These are phyloP conservation scores for Backusella sp. DNA, from an alignment of 192 early-diverging fungal species.

Conservation along the genomic window DNA sequence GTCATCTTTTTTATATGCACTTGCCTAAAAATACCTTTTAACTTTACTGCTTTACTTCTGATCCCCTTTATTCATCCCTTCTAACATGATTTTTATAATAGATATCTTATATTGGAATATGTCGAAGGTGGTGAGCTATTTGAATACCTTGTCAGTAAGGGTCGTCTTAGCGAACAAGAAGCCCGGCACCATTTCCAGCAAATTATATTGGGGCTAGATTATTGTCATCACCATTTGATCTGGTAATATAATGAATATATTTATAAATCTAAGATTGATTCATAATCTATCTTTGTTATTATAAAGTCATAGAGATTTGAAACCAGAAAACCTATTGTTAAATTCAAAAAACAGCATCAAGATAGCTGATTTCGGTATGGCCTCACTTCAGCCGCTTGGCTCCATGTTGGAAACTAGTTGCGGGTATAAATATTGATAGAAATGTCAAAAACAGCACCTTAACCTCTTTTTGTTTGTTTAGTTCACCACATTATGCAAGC, in stretches of 20 bases:
- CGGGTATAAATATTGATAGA: slow-evolving; percentile 40
- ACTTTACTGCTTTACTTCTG: neutral
- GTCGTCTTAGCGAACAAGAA: slow-evolving; percentile 57
- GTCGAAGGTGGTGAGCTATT: slow-evolving; percentile 74
- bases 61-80: neutral
- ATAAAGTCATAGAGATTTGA: slow-evolving; percentile 83
- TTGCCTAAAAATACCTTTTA: neutral
- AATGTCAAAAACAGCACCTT: neutral
- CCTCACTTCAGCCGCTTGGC: slow-evolving; percentile 47
- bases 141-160: slow-evolving; percentile 66
- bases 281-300: neutral
- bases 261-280: neutral
- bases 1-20: slow-evolving; percentile 6
- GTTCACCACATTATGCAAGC: slow-evolving; percentile 71
- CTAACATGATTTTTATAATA: slow-evolving; percentile 19
- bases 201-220: slow-evolving; percentile 67
- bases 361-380: slow-evolving; percentile 95
- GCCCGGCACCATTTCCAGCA: slow-evolving; percentile 71
- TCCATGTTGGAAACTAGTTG: slow-evolving; percentile 67
- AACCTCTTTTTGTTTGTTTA: slow-evolving; percentile 25
- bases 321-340: slow-evolving; percentile 77
- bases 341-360: slow-evolving; percentile 67
- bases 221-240: slow-evolving; percentile 64
- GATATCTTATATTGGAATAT: slow-evolving; percentile 66
- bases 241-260: slow-evolving; percentile 45